A percentile compares a stretch with the other conserved stretches of the same genome.
Conservation (phyloP, 768 basidiomycete genomes). For the Collybia sp. region DNA sequence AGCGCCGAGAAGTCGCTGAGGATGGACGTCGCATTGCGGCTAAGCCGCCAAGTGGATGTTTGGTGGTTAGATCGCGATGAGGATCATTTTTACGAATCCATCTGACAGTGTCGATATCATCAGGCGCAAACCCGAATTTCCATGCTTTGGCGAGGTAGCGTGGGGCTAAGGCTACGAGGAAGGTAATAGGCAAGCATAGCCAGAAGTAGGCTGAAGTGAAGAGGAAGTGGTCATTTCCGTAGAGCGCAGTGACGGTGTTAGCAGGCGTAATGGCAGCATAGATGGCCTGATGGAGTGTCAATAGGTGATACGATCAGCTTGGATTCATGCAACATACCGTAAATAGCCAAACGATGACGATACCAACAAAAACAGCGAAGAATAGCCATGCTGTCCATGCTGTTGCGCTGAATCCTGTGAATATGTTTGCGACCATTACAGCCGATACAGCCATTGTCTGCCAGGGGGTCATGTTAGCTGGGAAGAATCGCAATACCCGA, state of each 20-base stretch:
- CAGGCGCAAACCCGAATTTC: slow-evolving; percentile 63
- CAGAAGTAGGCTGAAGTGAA: slow-evolving; percentile 87
- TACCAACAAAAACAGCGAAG: slow-evolving; percentile 77
- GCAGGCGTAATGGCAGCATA: slow-evolving; percentile 77
- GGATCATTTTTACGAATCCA: slow-evolving; percentile 66
- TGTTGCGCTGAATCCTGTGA: slow-evolving; percentile 81
- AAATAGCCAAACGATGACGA: slow-evolving; percentile 71
- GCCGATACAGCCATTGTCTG: slow-evolving; percentile 82
- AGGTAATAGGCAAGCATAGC: slow-evolving; percentile 69
- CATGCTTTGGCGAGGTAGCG: slow-evolving; percentile 71
- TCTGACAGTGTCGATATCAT: slow-evolving; percentile 78
- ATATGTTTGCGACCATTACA: slow-evolving; percentile 74
- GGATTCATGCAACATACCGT: slow-evolving; percentile 46
- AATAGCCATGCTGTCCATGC: slow-evolving; percentile 91
- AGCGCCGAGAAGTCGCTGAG: slow-evolving; percentile 22
- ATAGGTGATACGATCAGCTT: background rate
- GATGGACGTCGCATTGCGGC: slow-evolving; percentile 8
- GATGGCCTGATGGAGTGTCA: slow-evolving; percentile 47
- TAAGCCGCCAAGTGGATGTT: slow-evolving; percentile 16
- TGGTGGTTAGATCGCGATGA: slow-evolving; percentile 43
- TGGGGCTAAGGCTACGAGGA: slow-evolving; percentile 71
- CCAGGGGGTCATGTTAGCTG: background rate
- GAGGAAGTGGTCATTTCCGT: slow-evolving; percentile 69
- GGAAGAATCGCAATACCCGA: background rate
- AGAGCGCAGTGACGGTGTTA: slow-evolving; percentile 62